These are phyloP conservation scores for Phytophthora citricola DNA, from an alignment of 352 stramenopile species.

Conservation along the genomic window DNA sequence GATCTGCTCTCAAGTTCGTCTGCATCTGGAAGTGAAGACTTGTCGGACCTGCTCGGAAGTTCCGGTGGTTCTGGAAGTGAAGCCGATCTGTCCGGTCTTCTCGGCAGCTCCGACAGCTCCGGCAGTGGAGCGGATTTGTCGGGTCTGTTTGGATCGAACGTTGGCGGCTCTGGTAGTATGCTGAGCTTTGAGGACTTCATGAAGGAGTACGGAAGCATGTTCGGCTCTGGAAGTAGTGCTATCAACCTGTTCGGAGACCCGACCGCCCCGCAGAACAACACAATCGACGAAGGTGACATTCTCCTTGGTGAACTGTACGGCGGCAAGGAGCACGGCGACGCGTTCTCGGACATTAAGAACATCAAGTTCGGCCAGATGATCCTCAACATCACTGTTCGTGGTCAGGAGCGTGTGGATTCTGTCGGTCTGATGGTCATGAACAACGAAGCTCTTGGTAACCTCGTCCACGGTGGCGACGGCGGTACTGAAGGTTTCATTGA, in stretches of 20 bases:
- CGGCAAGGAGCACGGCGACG: conserved; percentile 21
- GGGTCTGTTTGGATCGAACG: background rate
- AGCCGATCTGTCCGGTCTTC: conserved; percentile 2
- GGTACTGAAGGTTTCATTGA: conserved; percentile 21
- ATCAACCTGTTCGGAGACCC: conserved; percentile 25
- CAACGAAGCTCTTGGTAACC: conserved; percentile 14
- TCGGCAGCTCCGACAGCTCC: conserved; percentile 3
- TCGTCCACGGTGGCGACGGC: conserved; percentile 30
- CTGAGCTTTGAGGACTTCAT: conserved; percentile 23
- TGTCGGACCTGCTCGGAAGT: conserved; percentile 19
- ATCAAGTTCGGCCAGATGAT: conserved; percentile 34
- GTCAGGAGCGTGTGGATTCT: conserved; percentile 20
- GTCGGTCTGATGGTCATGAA: conserved; percentile 23
- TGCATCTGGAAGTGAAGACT: conserved; percentile 5
- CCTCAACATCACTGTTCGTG: conserved; percentile 34
- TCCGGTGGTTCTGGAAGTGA: conserved; percentile 19
- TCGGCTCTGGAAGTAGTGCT: conserved; percentile 22
- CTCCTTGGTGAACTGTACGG: conserved; percentile 23
- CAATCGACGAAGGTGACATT: conserved; percentile 29
- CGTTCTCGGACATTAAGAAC: conserved; percentile 38
- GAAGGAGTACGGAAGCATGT: conserved; percentile 23
- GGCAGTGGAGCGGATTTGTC: conserved; percentile 3
- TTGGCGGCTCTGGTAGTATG: conserved; percentile 12
- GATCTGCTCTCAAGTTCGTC: conserved; percentile 18
- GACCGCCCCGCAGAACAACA: conserved; percentile 28